These are phyloP conservation scores for Miamiensis avidus DNA, from an alignment of 169 alveolate genomes.

Conservation along the genomic window DNA sequence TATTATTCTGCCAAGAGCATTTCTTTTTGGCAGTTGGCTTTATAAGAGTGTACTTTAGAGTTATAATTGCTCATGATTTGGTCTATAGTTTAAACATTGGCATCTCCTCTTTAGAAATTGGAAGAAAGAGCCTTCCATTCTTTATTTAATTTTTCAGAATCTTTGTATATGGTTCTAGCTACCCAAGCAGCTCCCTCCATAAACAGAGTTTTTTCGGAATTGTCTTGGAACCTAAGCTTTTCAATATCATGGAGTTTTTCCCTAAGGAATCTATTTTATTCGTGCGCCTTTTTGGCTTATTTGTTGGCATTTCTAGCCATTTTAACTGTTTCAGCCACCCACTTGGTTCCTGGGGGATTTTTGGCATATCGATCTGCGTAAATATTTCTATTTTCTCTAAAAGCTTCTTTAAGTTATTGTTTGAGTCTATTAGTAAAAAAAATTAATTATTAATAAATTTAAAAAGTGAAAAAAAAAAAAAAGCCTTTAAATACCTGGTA, in stretches of 20 bases:
- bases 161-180: conserved; percentile 22
- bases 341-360: conserved; percentile 29
- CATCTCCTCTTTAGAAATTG: background rate
- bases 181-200: conserved; percentile 61
- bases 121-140: background rate
- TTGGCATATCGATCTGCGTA: conserved; percentile 4
- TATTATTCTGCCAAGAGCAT: background rate
- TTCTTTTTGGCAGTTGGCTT: background rate
- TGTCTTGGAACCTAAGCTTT: conserved; percentile 3
- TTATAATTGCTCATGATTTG: too few relatives aligned
- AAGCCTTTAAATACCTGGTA: background rate
- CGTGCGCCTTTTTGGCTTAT: conserved; percentile 4
- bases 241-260: conserved; percentile 27
- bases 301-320: conserved; percentile 27
- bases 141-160: background rate
- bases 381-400: conserved; percentile 17
- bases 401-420: conserved; percentile 15
- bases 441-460: too few relatives aligned
- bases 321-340: conserved; percentile 29
- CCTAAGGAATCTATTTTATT: conserved; percentile 26
- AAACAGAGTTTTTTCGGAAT: conserved; percentile 40
- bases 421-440: background rate
- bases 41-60: background rate
- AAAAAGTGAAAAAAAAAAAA: too few relatives aligned
- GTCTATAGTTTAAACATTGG: background rate